Evolutionary conservation across 495 filamentous ascomycete genomes (phyloP).

Genomic region (Aspergillus conjunctus): DNA sequence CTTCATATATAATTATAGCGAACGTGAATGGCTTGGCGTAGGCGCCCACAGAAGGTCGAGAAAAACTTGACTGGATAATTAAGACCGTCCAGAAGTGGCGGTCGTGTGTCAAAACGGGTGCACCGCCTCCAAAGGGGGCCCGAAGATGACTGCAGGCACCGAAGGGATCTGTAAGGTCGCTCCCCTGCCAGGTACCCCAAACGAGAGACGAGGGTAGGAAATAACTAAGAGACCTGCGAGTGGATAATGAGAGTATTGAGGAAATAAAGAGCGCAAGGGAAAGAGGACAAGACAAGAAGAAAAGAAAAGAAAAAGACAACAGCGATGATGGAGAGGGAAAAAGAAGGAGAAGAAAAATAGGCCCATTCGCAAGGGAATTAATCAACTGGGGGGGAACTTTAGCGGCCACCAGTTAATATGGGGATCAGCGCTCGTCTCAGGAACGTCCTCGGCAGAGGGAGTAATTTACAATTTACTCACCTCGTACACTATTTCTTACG

Average conservation of each 20-base stretch:
- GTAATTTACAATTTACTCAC: constrained; percentile 1
- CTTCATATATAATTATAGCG: not conserved
- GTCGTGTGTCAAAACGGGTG: constrained; percentile 9
- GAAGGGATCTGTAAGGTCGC: constrained; percentile 7
- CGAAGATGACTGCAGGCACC: constrained; percentile 9
- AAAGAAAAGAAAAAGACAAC: constrained; percentile 6
- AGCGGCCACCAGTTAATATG: not conserved
- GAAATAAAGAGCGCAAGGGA: not conserved
- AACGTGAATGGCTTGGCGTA: not conserved
- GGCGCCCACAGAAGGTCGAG: not conserved
- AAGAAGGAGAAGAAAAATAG: constrained; percentile 11
- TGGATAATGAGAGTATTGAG: constrained; percentile 4
- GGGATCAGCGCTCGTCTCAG: constrained; percentile 2
- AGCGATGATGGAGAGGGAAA: constrained; percentile 7
- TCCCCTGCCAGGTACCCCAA: not conserved
- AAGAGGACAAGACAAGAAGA: constrained; percentile 6
- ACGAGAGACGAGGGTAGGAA: not conserved
- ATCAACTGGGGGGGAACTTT: too few species aligned
- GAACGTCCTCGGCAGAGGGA: not conserved
- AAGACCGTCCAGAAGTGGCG: constrained; percentile 7
- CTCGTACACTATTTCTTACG: not conserved
- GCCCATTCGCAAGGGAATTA: not conserved
- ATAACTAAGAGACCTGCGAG: constrained; percentile 2
- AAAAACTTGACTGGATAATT: constrained; percentile 3
- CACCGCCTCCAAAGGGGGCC: constrained; percentile 19